These are phyloP conservation scores for Selenicereus undatus DNA, from an alignment of 148 eudicot genomes.

Conservation along the genomic window DNA sequence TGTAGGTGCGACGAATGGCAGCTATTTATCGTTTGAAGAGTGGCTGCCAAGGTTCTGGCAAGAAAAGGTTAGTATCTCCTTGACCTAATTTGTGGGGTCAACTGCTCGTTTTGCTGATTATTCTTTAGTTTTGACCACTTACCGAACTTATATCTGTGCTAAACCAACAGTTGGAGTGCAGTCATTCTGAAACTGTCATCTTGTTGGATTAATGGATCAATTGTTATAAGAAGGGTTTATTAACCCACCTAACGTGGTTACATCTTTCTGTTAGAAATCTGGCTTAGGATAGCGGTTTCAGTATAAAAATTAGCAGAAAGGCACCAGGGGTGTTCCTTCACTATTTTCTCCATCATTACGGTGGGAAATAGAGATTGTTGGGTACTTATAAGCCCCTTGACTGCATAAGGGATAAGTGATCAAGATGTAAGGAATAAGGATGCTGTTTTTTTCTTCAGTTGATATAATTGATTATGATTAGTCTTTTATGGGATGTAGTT, in stretches of 20 bases:
- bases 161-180: slow-evolving; percentile 7
- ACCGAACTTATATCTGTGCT: not conserved
- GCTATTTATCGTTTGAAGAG: slow-evolving; percentile 73
- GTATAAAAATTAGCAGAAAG: no score
- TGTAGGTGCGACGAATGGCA: slow-evolving; percentile 80
- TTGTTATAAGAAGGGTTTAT: not conserved
- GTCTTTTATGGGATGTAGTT: no score
- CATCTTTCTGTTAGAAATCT: no score
- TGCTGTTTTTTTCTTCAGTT: no score
- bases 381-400: no score
- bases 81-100: not conserved
- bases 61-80: slow-evolving; percentile 56
- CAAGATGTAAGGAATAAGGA: no score
- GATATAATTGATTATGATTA: no score
- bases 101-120: not conserved
- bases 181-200: not conserved
- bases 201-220: not conserved
- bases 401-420: no score
- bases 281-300: no score
- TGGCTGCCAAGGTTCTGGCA: slow-evolving; percentile 71
- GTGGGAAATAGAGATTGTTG: no score
- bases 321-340: no score
- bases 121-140: not conserved
- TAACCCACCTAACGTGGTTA: not conserved
- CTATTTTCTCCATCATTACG: no score